Conservation (phyloP, 2,329 filamentous ascomycete species). For the Ophiosphaerella korrae region DNA sequence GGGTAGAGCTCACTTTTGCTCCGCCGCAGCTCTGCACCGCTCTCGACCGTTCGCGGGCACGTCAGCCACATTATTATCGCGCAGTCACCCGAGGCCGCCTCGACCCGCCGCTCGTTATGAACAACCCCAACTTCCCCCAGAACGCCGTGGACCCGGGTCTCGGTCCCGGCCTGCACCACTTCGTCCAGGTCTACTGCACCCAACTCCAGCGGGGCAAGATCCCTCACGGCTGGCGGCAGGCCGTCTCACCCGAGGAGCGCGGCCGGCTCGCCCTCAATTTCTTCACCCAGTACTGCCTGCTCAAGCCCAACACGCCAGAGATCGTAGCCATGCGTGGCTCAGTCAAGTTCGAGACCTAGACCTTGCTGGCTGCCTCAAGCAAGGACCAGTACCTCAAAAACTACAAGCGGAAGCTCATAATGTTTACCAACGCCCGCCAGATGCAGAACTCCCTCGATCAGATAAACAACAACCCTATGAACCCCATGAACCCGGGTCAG, state of each 20-base stretch:
- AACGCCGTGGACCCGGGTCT: conserved; percentile 24
- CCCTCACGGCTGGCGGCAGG: conserved; percentile 42
- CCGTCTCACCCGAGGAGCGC: conserved; percentile 37
- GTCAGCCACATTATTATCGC: no score
- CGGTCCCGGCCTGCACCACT: conserved; percentile 27
- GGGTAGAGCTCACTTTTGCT: conserved; percentile 10
- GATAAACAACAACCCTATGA: conserved; percentile 36
- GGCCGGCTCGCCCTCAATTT: conserved; percentile 38
- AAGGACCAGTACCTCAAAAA: conserved; percentile 40
- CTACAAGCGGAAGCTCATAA: conserved; percentile 37
- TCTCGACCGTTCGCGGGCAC: not conserved
- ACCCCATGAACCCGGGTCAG: conserved; percentile 38
- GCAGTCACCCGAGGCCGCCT: not conserved
- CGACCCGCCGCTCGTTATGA: conserved; percentile 30
- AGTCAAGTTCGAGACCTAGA: conserved; percentile 35
- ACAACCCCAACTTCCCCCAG: conserved; percentile 41
- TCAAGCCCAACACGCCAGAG: conserved; percentile 38
- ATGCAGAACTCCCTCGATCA: conserved; percentile 29
- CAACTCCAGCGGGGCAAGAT: conserved; percentile 33
- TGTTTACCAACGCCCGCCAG: conserved; percentile 37
- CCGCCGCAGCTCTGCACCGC: conserved; percentile 25
- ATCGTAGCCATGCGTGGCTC: conserved; percentile 33
- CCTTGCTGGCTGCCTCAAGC: conserved; percentile 28
- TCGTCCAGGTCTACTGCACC: conserved; percentile 35
- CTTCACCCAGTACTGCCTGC: conserved; percentile 38